Conservation (phyloP, 176 grass and related monocot species). For the Musa itinerans region DNA sequence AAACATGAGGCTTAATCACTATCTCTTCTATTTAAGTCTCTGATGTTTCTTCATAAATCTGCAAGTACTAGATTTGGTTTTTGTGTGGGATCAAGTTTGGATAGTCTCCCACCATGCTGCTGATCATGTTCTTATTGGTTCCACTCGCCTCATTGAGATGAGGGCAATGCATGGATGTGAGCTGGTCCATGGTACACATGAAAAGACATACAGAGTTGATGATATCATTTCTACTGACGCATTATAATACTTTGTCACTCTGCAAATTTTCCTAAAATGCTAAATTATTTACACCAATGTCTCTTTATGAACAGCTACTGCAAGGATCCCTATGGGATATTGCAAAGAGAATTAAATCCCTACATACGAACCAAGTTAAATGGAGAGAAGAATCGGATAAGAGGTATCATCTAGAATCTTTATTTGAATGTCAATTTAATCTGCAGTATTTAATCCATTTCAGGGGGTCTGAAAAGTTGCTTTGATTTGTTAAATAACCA, state of each 20-base stretch:
- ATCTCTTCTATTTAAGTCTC: no score
- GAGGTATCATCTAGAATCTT: conserved; percentile 41
- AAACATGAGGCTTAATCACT: no score
- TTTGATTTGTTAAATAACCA: no score
- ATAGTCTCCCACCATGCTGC: no score
- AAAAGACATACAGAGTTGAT: neutral
- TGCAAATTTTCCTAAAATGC: neutral
- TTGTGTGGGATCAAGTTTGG: no score
- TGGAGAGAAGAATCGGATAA: conserved; percentile 50
- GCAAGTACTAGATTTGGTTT: no score
- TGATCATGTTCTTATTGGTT: neutral
- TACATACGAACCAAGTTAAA: conserved; percentile 38
- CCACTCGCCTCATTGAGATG: no score
- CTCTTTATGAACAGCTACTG: conserved; percentile 34
- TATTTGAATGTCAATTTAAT: neutral
- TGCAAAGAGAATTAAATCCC: conserved; percentile 44
- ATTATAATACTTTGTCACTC: neutral
- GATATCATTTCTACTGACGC: no score
- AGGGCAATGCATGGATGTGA: neutral
- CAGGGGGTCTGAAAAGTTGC: no score
- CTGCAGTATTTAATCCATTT: no score
- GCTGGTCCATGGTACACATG: neutral
- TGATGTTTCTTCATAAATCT: no score
- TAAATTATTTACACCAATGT: neutral
- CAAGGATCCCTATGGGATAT: conserved; percentile 37